Conservation (phyloP, 2,329 filamentous ascomycete species). For the Stemphylium beticola region DNA sequence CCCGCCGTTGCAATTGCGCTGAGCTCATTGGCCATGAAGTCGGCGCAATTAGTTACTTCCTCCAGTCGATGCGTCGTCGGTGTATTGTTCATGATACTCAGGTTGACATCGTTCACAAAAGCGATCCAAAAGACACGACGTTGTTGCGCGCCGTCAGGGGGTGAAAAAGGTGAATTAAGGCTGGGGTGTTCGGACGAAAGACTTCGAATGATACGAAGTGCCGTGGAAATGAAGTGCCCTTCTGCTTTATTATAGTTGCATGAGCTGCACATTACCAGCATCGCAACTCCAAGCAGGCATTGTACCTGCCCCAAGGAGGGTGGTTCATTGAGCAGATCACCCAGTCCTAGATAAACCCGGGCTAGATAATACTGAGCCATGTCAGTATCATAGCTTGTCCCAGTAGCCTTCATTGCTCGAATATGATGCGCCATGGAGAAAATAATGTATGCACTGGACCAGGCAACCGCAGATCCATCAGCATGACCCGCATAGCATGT, state of each 20-base stretch:
- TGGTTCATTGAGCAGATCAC: constrained; percentile 22
- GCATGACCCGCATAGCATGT: constrained; percentile 30
- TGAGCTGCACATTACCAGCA: constrained; percentile 24
- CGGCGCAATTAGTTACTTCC: constrained; percentile 20
- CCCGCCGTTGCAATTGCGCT: constrained; percentile 30
- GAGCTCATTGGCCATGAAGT: constrained; percentile 17
- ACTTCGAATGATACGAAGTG: constrained; percentile 29
- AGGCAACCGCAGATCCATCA: constrained; percentile 31
- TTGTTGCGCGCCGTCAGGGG: constrained; percentile 26
- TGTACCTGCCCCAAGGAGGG: constrained; percentile 31
- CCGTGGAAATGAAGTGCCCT: constrained; percentile 29
- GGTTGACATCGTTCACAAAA: constrained; percentile 27
- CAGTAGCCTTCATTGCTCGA: constrained; percentile 30
- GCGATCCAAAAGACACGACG: constrained; percentile 34
- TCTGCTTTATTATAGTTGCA: constrained; percentile 9
- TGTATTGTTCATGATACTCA: constrained; percentile 23
- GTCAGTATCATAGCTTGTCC: constrained; percentile 25
- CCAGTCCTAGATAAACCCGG: constrained; percentile 19
- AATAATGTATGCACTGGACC: constrained; percentile 31
- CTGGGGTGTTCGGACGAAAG: constrained; percentile 20
- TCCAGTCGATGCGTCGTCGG: constrained; percentile 27
- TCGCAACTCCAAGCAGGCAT: constrained; percentile 27
- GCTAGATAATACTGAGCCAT: constrained; percentile 31
- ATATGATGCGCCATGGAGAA: constrained; percentile 35
- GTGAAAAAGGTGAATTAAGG: neutral